Evolutionary conservation across 768 basidiomycete species (phyloP).

Genomic region (Brasilioporus rufonigricans): DNA sequence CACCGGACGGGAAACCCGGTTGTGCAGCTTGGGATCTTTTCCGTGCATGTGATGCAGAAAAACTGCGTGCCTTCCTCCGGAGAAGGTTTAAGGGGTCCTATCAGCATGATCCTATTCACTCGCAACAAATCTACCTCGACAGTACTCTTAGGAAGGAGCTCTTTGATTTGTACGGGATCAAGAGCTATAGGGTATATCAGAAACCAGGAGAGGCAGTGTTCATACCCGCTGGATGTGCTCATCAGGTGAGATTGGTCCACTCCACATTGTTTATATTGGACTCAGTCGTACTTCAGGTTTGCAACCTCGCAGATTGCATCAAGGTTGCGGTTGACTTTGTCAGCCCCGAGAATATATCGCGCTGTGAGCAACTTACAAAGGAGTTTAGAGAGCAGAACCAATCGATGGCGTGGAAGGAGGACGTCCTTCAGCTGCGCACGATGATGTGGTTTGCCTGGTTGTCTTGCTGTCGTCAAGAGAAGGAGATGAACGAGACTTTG

Average conservation of each 20-base stretch:
- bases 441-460: constrained; percentile 97
- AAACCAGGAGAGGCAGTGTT: constrained; percentile 91
- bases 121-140: constrained; percentile 86
- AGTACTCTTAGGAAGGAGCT: constrained; percentile 62
- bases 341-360: constrained; percentile 85
- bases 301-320: constrained; percentile 91
- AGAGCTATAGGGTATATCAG: constrained; percentile 84
- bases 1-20: constrained; percentile 61
- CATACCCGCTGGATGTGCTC: constrained; percentile 91
- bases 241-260: constrained; percentile 57
- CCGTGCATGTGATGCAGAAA: constrained; percentile 76
- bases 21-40: constrained; percentile 93
- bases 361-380: constrained; percentile 80
- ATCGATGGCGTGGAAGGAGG: constrained; percentile 88
- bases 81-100: constrained; percentile 56
- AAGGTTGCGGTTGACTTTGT: constrained; percentile 96
- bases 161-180: constrained; percentile 64
- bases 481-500: constrained; percentile 35
- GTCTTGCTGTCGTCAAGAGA: constrained; percentile 56
- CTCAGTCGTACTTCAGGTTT: constrained; percentile 52
- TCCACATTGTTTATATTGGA: not conserved
- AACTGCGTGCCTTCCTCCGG: constrained; percentile 71
- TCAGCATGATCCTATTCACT: constrained; percentile 84
- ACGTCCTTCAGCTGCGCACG: constrained; percentile 84
- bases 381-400: constrained; percentile 93